A percentile compares a stretch with the other conserved stretches of the same genome.
Evolutionary conservation across 2,329 filamentous ascomycete genomes (phyloP).

Genomic region (Xylaria multiplex): DNA sequence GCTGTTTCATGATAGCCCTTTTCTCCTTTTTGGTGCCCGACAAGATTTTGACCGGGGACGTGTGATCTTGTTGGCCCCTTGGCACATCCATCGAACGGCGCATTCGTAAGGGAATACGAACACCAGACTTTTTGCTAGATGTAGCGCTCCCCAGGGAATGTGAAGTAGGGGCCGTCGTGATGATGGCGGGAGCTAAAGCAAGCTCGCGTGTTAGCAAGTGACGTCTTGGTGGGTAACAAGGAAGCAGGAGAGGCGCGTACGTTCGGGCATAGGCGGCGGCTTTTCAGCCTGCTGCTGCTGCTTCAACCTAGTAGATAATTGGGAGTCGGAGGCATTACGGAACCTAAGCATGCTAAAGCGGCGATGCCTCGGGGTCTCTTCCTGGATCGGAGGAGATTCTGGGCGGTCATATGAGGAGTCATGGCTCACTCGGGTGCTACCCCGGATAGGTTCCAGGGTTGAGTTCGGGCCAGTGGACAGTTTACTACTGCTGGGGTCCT

Average conservation of each 20-base stretch:
- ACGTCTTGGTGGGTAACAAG: conserved; percentile 10
- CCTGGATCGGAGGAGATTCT: conserved; percentile 62
- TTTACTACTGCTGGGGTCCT: conserved; percentile 38
- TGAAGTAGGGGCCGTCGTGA: conserved; percentile 88
- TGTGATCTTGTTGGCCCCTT: conserved; percentile 49
- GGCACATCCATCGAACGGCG: conserved; percentile 63
- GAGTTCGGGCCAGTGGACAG: conserved; percentile 38
- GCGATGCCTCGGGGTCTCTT: conserved; percentile 65
- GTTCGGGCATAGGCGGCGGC: conserved; percentile 67
- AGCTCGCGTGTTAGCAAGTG: conserved; percentile 40
- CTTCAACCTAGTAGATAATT: conserved; percentile 80
- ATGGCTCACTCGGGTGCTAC: conserved; percentile 41
- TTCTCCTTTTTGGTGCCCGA: conserved; percentile 52
- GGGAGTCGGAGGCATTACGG: conserved; percentile 92
- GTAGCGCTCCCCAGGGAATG: conserved; percentile 58
- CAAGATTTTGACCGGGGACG: conserved; percentile 36
- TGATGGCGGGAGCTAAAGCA: conserved; percentile 74
- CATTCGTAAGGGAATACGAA: conserved; percentile 63
- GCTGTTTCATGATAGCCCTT: conserved; percentile 53
- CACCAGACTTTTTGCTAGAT: conserved; percentile 65
- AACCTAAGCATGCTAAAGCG: conserved; percentile 81
- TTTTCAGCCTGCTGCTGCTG: conserved; percentile 68
- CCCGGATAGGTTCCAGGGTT: conserved; percentile 10
- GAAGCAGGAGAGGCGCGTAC: conserved; percentile 51
- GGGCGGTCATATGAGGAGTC: conserved; percentile 52